phyloP scores from a whole-genome alignment of 768 basidiomycete genomes.

The Dioszegia crocea region DNA sequence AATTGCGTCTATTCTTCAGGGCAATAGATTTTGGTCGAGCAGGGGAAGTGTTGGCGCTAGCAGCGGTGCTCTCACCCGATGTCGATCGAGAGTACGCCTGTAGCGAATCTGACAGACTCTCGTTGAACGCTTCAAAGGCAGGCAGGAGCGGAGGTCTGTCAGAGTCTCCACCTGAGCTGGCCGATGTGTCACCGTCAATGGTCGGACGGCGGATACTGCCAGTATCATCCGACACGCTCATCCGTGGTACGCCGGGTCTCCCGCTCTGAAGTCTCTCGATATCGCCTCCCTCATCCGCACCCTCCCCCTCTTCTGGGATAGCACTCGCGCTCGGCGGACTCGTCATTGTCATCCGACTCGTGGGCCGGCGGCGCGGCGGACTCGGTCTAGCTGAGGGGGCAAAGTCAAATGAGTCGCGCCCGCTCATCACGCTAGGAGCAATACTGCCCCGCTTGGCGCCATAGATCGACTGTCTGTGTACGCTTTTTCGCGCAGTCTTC shows the following conservation, averaged over 20 bases:
- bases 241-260: conserved; percentile 21
- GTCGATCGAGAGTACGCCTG: conserved; percentile 43
- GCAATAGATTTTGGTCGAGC: conserved; percentile 54
- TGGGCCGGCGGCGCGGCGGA: conserved; percentile 24
- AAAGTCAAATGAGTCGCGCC: conserved; percentile 9
- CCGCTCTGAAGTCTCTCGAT: background rate
- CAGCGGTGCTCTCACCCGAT: conserved; percentile 17
- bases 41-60: background rate
- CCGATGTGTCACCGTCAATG: conserved; percentile 37
- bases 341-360: conserved; percentile 16
- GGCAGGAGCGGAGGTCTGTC: conserved; percentile 45
- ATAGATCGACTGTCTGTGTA: conserved; percentile 59
- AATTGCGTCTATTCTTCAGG: conserved; percentile 27
- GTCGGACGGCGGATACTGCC: conserved; percentile 18
- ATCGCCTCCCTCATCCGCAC: background rate
- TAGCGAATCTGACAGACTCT: conserved; percentile 73
- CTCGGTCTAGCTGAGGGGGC: conserved; percentile 9
- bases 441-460: conserved; percentile 24
- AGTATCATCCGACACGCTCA: conserved; percentile 44
- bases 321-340: conserved; percentile 32
- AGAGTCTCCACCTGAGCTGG: conserved; percentile 17
- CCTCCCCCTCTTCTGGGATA: conserved; percentile 42
- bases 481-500: conserved; percentile 82
- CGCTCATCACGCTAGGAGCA: conserved; percentile 18
- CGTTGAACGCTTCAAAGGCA: conserved; percentile 52